Base-by-base conservation (phyloP, 306 rosid species). In the Quercus alba region DNA sequence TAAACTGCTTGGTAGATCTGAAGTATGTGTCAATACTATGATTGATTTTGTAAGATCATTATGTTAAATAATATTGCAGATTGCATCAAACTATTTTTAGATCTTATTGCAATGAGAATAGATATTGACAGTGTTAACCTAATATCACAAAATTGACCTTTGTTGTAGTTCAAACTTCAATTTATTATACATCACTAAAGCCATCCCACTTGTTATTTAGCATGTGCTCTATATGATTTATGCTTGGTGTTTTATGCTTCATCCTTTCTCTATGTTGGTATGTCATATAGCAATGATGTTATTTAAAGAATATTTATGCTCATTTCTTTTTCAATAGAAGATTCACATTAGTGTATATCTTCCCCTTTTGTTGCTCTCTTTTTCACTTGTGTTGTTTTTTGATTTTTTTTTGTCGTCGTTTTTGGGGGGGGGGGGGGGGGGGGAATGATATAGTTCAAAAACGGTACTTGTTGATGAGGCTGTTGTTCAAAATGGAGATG, bases 381-480 rank as follows among this genome's bases (percentile, higher is more conserved):
- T 68, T 54, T 61, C 79, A 64, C 68, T 41, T 79, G 54, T 67
- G n/a, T 69, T 67, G 21, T 70, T 26, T 76, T 31, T 56, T 56
- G 58, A 52, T 56, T 54, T 28, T 54, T 25, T 28, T 21, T 23
- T 78, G 55, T 64, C 6, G 54, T 58, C 21, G 21, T 28, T 72
- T 30, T 80, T 25, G n/a, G 8, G n/a, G 6, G 15, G 13, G 75
- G 77, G 69, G 71, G 73, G 74, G 64, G 11, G 46, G 46, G 44
- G 11, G 10, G 66, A 14, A 38, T 83, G 46, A 62, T 80, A 77
- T 77, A 93, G 97, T 81, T 77, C 89, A 74, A 79, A 80, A 85
- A 68, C 86, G 19, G 85, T 94, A 75, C 79, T 94, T 44, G 97
- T 90, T 61, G 93, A 92, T 62, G 94, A 85, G 75, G 83, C 81